Evolutionary conservation across 108 stramenopile species (phyloP).

Genomic region (Mayamaea pseudoterrestris): DNA sequence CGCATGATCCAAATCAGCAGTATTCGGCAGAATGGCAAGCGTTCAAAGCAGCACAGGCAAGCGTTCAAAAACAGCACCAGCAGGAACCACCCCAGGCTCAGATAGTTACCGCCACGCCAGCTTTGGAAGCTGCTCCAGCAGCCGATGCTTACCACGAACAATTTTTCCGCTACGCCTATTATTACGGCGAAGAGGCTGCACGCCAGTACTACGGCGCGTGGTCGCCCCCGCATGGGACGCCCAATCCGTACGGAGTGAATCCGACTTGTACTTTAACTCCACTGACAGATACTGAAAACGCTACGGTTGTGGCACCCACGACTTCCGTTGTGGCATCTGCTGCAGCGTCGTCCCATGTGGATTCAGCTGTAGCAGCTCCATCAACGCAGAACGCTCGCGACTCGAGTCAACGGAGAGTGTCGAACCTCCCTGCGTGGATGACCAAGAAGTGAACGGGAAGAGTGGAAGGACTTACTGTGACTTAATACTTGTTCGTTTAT

Average conservation of each 20-base stretch:
- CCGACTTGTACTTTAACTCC: constrained; percentile 28
- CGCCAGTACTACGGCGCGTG: constrained; percentile 80
- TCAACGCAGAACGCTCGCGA: constrained; percentile 28
- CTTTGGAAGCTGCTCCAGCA: constrained; percentile 21
- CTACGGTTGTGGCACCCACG: constrained; percentile 11
- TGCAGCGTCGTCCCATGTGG: constrained; percentile 6
- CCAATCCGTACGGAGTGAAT: constrained; percentile 72
- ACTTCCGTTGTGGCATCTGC: constrained; percentile 4
- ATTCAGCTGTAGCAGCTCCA: constrained; percentile 2
- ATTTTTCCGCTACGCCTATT: constrained; percentile 75
- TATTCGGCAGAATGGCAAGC: constrained; percentile 67
- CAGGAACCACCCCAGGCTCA: constrained; percentile 4
- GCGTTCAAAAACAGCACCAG: constrained; percentile 14
- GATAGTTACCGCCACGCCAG: constrained; percentile 5
- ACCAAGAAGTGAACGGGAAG: no score
- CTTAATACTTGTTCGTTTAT: no score
- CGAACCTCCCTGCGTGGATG: constrained; percentile 89
- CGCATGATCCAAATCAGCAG: constrained; percentile 20
- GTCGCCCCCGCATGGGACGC: constrained; percentile 78
- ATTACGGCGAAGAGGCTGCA: constrained; percentile 79
- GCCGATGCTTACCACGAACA: constrained; percentile 81
- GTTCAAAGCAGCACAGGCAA: constrained; percentile 54
- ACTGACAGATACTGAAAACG: constrained; percentile 1
- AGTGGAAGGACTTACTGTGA: no score
- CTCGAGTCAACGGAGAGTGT: constrained; percentile 67